Base-by-base conservation (phyloP, 305 asterid genomes). In the Plantago lanceolata region DNA sequence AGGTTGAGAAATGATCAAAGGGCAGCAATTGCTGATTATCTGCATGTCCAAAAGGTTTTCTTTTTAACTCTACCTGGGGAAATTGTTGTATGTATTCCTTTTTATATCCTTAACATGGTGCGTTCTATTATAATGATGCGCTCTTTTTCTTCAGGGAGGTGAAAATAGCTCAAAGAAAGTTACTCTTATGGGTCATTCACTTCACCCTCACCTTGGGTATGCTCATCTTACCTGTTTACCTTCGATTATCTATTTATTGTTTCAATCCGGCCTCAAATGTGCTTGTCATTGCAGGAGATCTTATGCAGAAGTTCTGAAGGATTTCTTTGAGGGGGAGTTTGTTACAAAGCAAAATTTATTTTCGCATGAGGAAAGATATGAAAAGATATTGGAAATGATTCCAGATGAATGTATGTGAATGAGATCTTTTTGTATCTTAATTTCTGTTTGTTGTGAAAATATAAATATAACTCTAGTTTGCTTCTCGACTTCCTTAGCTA, bases 1-100 rank as follows among this genome's bases (percentile, higher is more conserved):
- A 92, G 96, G 91, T 71, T 89, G 85, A 89, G 75, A 68, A 87
- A 92, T 40, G 96, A 89, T 49, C 95, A 92, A 75, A 76, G 96
- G 85, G 67, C 91, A 26, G 91, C 96, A 49, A 78, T 89, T 76
- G 79, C 95, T 50, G 95, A 89, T 56, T 92, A 92, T 81, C 78
- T 92, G 72, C 92, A 81, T 56, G 81, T 92, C 62, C 93, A 82
- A 78, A 85, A 89, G 97, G 98, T 92, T 73, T 29, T 0, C 12
- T 16, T 75, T 26, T 60, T 17, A 18, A 48, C 73, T 68, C 57
- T 63, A 17, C 69, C 59, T 55, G 53, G 52, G 24, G 18, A 59
- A 40, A 47, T 18, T 60, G 47, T 2, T 55, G 15, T 28, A 8
- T 56, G 14, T 37, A 31, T 50, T 61, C 48, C 16, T 35, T 61